Percentiles rank a stretch among this genome's conserved stretches.
phyloP scores from a whole-genome alignment of 2,329 filamentous ascomycete species.

The Aspergillus spinulosporus region DNA sequence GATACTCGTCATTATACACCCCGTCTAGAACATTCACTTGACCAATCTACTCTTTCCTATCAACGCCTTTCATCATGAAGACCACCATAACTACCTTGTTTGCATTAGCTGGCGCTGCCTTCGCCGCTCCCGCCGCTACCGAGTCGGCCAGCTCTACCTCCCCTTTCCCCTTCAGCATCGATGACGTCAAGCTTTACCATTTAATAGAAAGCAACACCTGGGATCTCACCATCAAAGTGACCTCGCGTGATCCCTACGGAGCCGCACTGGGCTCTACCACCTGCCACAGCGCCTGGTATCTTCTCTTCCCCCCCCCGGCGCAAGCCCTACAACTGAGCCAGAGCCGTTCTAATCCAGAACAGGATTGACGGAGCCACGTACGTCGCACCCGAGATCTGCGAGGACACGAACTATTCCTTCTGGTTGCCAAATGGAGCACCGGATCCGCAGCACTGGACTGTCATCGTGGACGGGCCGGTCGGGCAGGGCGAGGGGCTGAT shows the following conservation, averaged over 20 bases:
- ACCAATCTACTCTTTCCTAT: neutral
- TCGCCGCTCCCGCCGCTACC: neutral
- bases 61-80: slow-evolving; percentile 2
- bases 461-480: slow-evolving; percentile 4
- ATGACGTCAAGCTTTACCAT: slow-evolving; percentile 10
- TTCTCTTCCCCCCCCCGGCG: neutral
- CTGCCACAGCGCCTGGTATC: slow-evolving; percentile 10
- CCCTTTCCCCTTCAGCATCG: slow-evolving; percentile 10
- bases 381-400: slow-evolving; percentile 6
- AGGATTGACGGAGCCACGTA: slow-evolving; percentile 6
- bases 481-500: slow-evolving; percentile 5
- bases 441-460: slow-evolving; percentile 3
- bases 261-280: neutral
- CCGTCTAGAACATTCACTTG: neutral
- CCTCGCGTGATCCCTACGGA: neutral
- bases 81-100: slow-evolving; percentile 3
- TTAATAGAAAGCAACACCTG: slow-evolving; percentile 12
- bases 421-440: slow-evolving; percentile 7
- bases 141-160: neutral
- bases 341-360: neutral
- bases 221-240: slow-evolving; percentile 7
- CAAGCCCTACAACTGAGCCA: neutral
- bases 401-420: slow-evolving; percentile 6
- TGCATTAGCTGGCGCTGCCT: neutral
- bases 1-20: neutral